A percentile compares a stretch with the other conserved stretches of the same genome.
These are phyloP conservation scores for Dianthus caryophyllus DNA, from an alignment of 148 eudicot species.

Conservation along the genomic window DNA sequence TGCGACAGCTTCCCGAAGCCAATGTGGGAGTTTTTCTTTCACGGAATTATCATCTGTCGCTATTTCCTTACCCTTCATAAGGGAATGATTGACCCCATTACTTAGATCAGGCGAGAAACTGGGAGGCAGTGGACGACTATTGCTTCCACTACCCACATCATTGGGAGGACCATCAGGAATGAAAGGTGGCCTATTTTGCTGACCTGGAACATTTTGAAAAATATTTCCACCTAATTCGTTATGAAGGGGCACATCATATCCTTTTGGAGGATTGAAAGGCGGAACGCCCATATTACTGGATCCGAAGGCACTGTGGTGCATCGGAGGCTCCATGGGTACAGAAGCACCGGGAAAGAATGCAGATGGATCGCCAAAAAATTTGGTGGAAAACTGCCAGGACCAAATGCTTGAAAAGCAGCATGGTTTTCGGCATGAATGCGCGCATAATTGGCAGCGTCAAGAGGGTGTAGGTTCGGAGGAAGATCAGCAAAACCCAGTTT, in stretches of 20 bases:
- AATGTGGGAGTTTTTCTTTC: conserved; percentile 77
- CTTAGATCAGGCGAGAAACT: conserved; percentile 29
- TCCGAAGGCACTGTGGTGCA: conserved; percentile 42
- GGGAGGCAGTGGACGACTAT: conserved; percentile 22
- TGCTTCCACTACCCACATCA: conserved; percentile 25
- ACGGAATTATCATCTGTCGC: conserved; percentile 38
- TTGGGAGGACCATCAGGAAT: conserved; percentile 25
- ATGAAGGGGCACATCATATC: conserved; percentile 32
- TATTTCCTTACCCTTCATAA: conserved; percentile 48
- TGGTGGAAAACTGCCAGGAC: conserved; percentile 37
- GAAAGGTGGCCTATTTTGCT: conserved; percentile 36
- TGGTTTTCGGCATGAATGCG: conserved; percentile 34
- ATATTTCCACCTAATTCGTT: conserved; percentile 27
- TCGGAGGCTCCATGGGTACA: conserved; percentile 38
- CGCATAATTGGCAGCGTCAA: conserved; percentile 36
- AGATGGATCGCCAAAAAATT: conserved; percentile 42
- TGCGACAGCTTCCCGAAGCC: conserved; percentile 92
- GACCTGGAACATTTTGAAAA: conserved; percentile 33
- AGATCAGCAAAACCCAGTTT: conserved; percentile 70
- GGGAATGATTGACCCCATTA: conserved; percentile 19
- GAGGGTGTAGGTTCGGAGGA: conserved; percentile 32
- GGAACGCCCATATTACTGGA: conserved; percentile 29
- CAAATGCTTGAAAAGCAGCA: conserved; percentile 36
- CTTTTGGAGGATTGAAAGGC: conserved; percentile 32
- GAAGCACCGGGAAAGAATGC: conserved; percentile 38